phyloP scores from a whole-genome alignment of 2,329 filamentous ascomycete species.

The Fonsecaea nubica region DNA sequence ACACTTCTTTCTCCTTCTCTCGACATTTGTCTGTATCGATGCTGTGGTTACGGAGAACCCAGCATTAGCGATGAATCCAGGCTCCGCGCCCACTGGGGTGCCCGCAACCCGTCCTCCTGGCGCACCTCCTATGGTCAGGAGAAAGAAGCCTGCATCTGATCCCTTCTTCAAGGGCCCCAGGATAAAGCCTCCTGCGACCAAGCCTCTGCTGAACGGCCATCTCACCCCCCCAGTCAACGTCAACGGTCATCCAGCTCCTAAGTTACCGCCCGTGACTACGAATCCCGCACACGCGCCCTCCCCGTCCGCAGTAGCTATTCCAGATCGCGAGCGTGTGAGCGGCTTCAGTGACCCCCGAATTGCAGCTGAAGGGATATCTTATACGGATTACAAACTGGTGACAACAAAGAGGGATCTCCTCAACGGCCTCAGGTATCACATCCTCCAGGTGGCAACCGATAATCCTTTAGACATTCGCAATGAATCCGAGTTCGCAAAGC shows the following conservation, averaged over 20 bases:
- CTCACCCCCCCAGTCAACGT: conserved; percentile 22
- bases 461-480: conserved; percentile 71
- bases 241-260: conserved; percentile 27
- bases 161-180: conserved; percentile 36
- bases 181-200: conserved; percentile 18
- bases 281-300: conserved; percentile 20
- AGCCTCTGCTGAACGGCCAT: conserved; percentile 32
- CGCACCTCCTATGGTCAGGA: conserved; percentile 27
- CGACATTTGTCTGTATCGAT: conserved; percentile 4
- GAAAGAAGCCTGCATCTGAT: conserved; percentile 37
- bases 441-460: conserved; percentile 78
- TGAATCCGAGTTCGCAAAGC: conserved; percentile 82
- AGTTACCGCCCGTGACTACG: conserved; percentile 15
- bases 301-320: conserved; percentile 22
- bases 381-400: conserved; percentile 71
- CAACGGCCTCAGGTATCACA: conserved; percentile 82
- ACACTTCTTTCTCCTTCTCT: not conserved
- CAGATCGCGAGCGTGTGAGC: conserved; percentile 35
- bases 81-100: conserved; percentile 26
- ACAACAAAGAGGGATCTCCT: conserved; percentile 82
- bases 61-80: conserved; percentile 32
- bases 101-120: conserved; percentile 29
- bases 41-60: conserved; percentile 17
- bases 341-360: conserved; percentile 40
- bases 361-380: conserved; percentile 41